phyloP scores from a whole-genome alignment of 2,329 filamentous ascomycete species.

The Tolypocladium sp. region DNA sequence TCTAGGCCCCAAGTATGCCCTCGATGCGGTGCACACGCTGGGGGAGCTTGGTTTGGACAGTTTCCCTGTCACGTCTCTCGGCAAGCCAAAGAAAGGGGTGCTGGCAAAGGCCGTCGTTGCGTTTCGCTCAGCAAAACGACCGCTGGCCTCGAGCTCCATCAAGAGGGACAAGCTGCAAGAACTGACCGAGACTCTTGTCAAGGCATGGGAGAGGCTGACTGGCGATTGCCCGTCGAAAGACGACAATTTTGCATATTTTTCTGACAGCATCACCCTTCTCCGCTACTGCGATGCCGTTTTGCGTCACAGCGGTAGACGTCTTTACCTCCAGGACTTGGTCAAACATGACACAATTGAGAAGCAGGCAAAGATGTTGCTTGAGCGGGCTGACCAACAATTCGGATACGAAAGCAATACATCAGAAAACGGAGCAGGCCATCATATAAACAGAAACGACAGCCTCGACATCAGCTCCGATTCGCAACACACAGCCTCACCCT shows the following conservation, averaged over 20 bases:
- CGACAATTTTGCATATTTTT: constrained; percentile 17
- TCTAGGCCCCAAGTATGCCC: constrained; percentile 27
- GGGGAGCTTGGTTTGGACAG: constrained; percentile 26
- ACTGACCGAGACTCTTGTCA: constrained; percentile 11
- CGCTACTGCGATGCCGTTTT: constrained; percentile 25
- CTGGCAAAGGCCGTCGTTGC: constrained; percentile 16
- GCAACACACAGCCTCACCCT: not conserved
- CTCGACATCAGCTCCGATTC: not conserved
- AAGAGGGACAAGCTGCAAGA: not conserved
- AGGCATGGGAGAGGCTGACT: constrained; percentile 20
- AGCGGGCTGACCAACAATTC: not conserved
- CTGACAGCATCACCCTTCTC: constrained; percentile 27
- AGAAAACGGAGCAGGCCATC: no score
- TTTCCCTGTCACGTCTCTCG: constrained; percentile 31
- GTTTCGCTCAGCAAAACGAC: not conserved
- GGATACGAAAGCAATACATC: no score
- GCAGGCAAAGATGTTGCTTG: constrained; percentile 16
- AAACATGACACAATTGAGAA: constrained; percentile 20
- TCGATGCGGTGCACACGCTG: constrained; percentile 30
- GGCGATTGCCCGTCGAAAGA: constrained; percentile 14
- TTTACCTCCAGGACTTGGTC: constrained; percentile 26
- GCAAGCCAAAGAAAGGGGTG: constrained; percentile 33
- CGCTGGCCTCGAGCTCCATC: not conserved
- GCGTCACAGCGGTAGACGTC: constrained; percentile 13
- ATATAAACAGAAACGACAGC: no score